Base-by-base conservation (phyloP, 2,329 filamentous ascomycete genomes). In the Fusarium sororula region DNA sequence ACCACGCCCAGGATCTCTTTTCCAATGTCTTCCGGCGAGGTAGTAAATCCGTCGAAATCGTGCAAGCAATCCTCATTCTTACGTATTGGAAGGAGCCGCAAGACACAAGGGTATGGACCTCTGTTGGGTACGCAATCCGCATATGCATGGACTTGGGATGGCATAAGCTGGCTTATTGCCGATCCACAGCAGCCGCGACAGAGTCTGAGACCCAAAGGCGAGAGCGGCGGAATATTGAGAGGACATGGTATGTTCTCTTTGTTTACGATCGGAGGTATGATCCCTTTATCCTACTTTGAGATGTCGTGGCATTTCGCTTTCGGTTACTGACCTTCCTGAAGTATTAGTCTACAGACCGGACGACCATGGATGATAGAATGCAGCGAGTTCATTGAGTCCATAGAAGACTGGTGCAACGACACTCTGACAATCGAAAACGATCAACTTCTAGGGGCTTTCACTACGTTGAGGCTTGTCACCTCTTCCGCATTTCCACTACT, bases 261-360 rank as follows among this genome's bases (percentile, higher is more conserved):
- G 42, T 58, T 9, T 50, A 58, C 3, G 56, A 58, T 50, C 30
- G 32, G 6, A 58, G 56, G 56, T 50, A 57, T 15, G 41, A 18
- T 17, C 6, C 12, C 2, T 6, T 11, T 30, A 3, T 7, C n/a
- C n/a, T 24, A 7, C 18, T 0, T 6, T 7, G 3, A 20, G 0
- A 10, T 28, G 2, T 4, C 3, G 6, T 22, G 44, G 9, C 13
- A 7, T 13, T 28, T 15, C 3, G 3, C 8, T 13, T 15, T 15
- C 9, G 11, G 11, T 18, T 18, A 24, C 39, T 57, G 4, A 57
- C 17, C 18, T 3, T 6, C 2, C 4, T 5, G 4, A 26, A 58
- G 55, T 6, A 58, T 58, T 3, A 58, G 55, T 6, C n/a, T 58
- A 2, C 55, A 58, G 20, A 58, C 55, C 2, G 55, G 55, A 7